A percentile compares a stretch with the other conserved stretches of the same genome.
Conservation (phyloP, 1,284 basidiomycete species). For the Meripilus lineatus region DNA sequence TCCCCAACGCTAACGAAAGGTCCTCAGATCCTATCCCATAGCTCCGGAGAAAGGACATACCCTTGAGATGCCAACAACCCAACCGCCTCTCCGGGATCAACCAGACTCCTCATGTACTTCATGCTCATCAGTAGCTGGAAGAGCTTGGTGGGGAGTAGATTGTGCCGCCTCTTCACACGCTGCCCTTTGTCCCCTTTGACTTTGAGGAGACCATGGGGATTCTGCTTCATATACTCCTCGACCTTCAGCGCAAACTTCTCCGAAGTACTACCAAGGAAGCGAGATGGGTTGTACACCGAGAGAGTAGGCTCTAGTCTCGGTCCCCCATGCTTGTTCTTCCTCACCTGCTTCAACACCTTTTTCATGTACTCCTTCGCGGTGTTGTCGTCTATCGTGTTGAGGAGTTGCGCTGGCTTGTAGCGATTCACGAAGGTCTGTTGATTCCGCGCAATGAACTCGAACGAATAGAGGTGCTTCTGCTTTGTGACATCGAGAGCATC, state of each 20-base stretch:
- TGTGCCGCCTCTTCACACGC: constrained; percentile 41
- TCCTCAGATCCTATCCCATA: constrained; percentile 10
- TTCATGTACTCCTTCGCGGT: constrained; percentile 82
- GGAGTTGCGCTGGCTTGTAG: constrained; percentile 63
- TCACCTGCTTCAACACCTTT: constrained; percentile 76
- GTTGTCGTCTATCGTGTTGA: constrained; percentile 59
- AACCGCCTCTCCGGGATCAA: constrained; percentile 97
- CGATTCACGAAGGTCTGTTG: constrained; percentile 75
- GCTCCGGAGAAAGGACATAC: constrained; percentile 36
- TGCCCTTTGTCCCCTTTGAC: constrained; percentile 43
- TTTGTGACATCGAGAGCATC: constrained; percentile 97
- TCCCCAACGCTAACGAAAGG: constrained; percentile 77
- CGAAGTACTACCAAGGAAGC: constrained; percentile 86
- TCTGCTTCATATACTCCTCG: constrained; percentile 76
- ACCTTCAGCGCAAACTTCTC: constrained; percentile 88
- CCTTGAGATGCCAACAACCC: constrained; percentile 98
- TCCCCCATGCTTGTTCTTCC: constrained; percentile 50
- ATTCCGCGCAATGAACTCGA: constrained; percentile 93
- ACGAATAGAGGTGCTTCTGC: constrained; percentile 87
- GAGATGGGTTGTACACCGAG: constrained; percentile 74
- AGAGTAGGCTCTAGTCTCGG: constrained; percentile 72
- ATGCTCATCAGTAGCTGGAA: constrained; percentile 84
- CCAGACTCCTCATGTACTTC: constrained; percentile 89
- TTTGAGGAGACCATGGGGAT: constrained; percentile 73
- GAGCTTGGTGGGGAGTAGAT: constrained; percentile 48